Evolutionary conservation across 1,139 yeast genomes (phyloP).

Genomic region (Candida glucosophila): DNA sequence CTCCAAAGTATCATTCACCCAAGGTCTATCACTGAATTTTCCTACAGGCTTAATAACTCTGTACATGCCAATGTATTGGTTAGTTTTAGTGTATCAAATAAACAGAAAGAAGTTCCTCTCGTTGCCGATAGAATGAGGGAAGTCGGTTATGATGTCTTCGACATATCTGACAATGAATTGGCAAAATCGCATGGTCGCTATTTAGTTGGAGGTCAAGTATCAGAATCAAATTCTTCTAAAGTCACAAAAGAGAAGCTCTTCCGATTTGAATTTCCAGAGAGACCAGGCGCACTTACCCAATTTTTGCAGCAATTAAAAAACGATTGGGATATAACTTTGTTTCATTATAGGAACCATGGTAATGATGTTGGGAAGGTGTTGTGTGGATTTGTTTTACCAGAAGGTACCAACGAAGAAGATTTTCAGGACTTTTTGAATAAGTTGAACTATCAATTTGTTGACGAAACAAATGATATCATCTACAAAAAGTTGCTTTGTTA

Average conservation of each 20-base stretch:
- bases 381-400: constrained; percentile 84
- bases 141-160: constrained; percentile 57
- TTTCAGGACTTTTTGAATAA: constrained; percentile 62
- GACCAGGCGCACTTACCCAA: constrained; percentile 85
- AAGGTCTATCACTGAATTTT: constrained; percentile 85
- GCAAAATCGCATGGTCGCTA: constrained; percentile 97
- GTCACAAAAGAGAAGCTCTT: constrained; percentile 68
- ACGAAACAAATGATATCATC: constrained; percentile 79
- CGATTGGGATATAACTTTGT: constrained; percentile 86
- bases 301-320: constrained; percentile 65
- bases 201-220: constrained; percentile 80
- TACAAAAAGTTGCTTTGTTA: constrained; percentile 67
- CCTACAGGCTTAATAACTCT: constrained; percentile 55
- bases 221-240: constrained; percentile 24
- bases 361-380: constrained; percentile 88
- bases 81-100: constrained; percentile 75
- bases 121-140: constrained; percentile 32
- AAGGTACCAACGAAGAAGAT: constrained; percentile 48
- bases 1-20: constrained; percentile 75
- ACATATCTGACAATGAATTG: constrained; percentile 84
- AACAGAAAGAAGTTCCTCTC: constrained; percentile 42
- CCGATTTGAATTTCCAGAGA: constrained; percentile 92
- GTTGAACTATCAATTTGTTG: constrained; percentile 69
- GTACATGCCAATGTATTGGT: constrained; percentile 74
- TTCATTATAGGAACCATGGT: constrained; percentile 96